Percentiles rank a stretch among this genome's conserved stretches.
Evolutionary conservation across 108 stramenopile species (phyloP).

Genomic region (Nitzschia putrida): DNA sequence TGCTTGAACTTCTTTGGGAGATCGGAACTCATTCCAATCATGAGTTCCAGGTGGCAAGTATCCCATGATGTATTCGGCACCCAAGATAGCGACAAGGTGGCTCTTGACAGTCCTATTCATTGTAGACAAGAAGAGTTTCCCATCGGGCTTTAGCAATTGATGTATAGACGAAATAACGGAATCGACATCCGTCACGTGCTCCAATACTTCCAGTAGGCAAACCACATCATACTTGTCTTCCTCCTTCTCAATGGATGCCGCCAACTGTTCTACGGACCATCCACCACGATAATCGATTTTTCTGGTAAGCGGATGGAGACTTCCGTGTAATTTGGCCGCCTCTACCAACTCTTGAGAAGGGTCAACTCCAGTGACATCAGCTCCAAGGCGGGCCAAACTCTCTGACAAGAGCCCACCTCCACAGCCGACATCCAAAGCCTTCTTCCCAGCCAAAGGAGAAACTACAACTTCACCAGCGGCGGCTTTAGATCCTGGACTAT

Average conservation of each 20-base stretch:
- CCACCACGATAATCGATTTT: conserved; percentile 68
- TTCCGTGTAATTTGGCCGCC: conserved; percentile 59
- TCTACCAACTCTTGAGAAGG: conserved; percentile 67
- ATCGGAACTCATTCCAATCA: conserved; percentile 84
- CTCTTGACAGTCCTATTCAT: conserved; percentile 88
- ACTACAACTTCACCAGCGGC: not conserved
- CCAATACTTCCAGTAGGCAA: conserved; percentile 91
- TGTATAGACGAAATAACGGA: conserved; percentile 63
- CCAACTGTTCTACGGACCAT: conserved; percentile 70
- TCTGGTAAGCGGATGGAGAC: conserved; percentile 35
- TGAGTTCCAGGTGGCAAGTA: conserved; percentile 91
- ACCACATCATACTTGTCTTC: conserved; percentile 70
- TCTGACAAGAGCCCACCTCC: conserved; percentile 93
- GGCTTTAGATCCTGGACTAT: not conserved
- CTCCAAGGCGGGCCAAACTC: conserved; percentile 81
- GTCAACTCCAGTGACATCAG: conserved; percentile 82
- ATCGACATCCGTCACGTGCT: conserved; percentile 81
- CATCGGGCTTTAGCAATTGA: conserved; percentile 72
- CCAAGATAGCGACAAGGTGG: conserved; percentile 81
- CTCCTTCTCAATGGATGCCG: conserved; percentile 18
- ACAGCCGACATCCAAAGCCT: conserved; percentile 87
- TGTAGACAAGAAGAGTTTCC: conserved; percentile 88
- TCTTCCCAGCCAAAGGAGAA: conserved; percentile 39
- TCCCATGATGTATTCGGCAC: conserved; percentile 90
- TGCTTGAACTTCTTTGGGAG: conserved; percentile 63